These are phyloP conservation scores for Fusarium succisae DNA, from an alignment of 2,329 filamentous ascomycete species.

Conservation along the genomic window DNA sequence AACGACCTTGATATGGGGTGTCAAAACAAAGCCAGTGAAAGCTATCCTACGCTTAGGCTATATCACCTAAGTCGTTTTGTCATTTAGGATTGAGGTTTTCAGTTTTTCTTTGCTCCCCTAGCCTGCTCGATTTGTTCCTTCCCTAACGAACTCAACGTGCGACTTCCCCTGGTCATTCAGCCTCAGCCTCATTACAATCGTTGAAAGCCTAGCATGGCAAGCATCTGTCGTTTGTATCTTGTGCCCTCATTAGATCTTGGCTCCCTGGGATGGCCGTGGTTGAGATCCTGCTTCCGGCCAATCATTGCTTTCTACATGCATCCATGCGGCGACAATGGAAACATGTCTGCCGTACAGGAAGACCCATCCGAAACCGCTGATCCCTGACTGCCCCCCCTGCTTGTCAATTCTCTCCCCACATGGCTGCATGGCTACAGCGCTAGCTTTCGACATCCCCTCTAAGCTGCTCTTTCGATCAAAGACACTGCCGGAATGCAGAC, in stretches of 20 bases:
- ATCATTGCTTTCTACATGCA: slow-evolving; percentile 28
- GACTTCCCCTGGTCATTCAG: background rate
- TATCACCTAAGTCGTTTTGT: no score
- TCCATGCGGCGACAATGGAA: slow-evolving; percentile 45
- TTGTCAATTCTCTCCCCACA: slow-evolving; percentile 42
- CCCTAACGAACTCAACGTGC: background rate
- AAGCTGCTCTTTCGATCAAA: slow-evolving; percentile 19
- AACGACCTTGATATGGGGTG: no score
- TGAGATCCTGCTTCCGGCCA: slow-evolving; percentile 30
- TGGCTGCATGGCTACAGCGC: slow-evolving; percentile 34
- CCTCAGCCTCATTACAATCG: slow-evolving; percentile 6
- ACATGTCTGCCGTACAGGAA: slow-evolving; percentile 42
- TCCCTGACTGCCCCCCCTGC: slow-evolving; percentile 35
- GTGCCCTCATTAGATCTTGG: slow-evolving; percentile 27
- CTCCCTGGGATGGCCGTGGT: slow-evolving; percentile 28
- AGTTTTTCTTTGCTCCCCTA: no score
- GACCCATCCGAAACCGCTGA: slow-evolving; percentile 40
- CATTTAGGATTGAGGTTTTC: no score
- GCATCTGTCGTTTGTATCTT: slow-evolving; percentile 20
- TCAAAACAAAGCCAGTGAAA: no score
- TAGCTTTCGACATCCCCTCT: slow-evolving; percentile 33
- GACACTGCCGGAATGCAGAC: slow-evolving; percentile 10
- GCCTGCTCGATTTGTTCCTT: background rate
- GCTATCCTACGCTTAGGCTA: no score
- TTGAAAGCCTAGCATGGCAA: background rate